A percentile compares a stretch with the other conserved stretches of the same genome.
phyloP scores from a whole-genome alignment of 768 basidiomycete species.

The Naganishia randhawae region DNA sequence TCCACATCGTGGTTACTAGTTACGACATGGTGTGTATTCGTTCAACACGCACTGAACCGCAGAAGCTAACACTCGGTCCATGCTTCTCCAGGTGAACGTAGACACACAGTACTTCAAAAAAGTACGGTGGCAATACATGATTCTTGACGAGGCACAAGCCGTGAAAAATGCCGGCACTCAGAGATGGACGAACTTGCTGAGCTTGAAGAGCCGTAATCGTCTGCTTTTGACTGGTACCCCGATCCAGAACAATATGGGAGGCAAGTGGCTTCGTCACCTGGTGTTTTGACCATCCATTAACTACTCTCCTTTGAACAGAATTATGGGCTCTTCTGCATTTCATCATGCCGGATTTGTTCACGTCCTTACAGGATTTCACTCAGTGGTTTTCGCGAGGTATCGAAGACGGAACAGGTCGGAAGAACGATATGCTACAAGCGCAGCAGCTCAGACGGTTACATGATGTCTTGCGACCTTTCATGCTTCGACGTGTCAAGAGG shows the following conservation, averaged over 20 bases:
- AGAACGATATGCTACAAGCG: constrained; percentile 85
- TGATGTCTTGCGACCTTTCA: constrained; percentile 99
- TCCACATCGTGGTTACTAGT: constrained; percentile 93
- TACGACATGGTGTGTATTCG: constrained; percentile 74
- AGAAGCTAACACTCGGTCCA: constrained; percentile 56
- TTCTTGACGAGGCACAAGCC: constrained; percentile 98
- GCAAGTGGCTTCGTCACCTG: constrained; percentile 53
- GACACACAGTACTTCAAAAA: constrained; percentile 90
- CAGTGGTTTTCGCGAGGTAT: constrained; percentile 99
- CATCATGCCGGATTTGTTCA: constrained; percentile 99
- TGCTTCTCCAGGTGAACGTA: constrained; percentile 63
- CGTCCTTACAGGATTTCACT: constrained; percentile 98
- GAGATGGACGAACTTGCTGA: constrained; percentile 93
- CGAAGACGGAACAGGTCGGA: constrained; percentile 80
- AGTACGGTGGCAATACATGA: constrained; percentile 99
- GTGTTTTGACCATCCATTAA: neutral
- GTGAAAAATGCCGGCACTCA: constrained; percentile 97
- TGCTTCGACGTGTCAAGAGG: constrained; percentile 92
- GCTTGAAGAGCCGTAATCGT: constrained; percentile 92
- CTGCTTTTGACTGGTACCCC: constrained; percentile 94
- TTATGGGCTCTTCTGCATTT: constrained; percentile 98
- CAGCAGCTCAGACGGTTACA: constrained; percentile 90
- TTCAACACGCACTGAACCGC: neutral
- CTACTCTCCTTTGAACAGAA: constrained; percentile 56
- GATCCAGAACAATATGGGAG: constrained; percentile 99